phyloP scores from a whole-genome alignment of 23 red algal genomes.

The Gracilariopsis chorda region DNA sequence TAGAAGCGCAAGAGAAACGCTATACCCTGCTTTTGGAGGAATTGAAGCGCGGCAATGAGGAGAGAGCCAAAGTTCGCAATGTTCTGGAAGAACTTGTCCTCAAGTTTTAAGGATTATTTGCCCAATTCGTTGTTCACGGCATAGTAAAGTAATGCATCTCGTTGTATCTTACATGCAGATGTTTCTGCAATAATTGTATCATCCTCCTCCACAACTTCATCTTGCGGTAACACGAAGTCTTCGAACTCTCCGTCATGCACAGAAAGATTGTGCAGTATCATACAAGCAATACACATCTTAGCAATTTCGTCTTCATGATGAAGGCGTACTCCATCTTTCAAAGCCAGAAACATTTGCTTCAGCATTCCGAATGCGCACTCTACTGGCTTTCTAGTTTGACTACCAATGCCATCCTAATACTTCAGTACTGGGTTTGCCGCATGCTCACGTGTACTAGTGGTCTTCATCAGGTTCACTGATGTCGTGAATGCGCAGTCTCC shows the following conservation, averaged over 20 bases:
- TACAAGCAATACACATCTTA: too few relatives aligned
- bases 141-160: conserved; percentile 15
- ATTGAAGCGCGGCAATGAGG: too few relatives aligned
- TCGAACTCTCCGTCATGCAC: too few relatives aligned
- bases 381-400: conserved; percentile 2
- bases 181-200: not conserved
- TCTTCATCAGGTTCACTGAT: conserved; percentile 3
- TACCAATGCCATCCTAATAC: not conserved
- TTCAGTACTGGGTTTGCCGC: not conserved
- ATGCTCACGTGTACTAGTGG: not conserved
- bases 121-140: not conserved
- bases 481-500: conserved; percentile 18
- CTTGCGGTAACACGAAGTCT: not conserved
- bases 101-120: too few relatives aligned
- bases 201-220: not conserved
- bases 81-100: too few relatives aligned
- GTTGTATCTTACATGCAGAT: not conserved
- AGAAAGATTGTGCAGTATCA: too few relatives aligned
- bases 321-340: not conserved
- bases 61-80: too few relatives aligned
- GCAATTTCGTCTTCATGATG: conserved; percentile 14
- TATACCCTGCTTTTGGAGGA: too few relatives aligned
- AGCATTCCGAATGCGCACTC: conserved; percentile 30
- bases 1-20: too few relatives aligned
- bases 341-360: not conserved